Conservation (phyloP, 1,284 basidiomycete species). For the Tylopilus sp. region DNA sequence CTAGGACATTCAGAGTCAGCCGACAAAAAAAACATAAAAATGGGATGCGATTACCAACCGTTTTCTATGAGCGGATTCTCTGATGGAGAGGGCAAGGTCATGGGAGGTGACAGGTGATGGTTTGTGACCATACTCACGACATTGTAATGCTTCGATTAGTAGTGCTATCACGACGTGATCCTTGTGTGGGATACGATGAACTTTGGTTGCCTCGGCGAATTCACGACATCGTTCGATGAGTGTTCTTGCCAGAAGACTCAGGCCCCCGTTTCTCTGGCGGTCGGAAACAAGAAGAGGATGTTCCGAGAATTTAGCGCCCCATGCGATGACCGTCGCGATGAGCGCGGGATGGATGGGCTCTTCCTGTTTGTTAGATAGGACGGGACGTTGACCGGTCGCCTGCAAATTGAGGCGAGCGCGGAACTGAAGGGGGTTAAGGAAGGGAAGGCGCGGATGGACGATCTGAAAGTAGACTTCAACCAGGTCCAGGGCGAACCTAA, state of each 20-base stretch:
- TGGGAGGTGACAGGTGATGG: constrained; percentile 7
- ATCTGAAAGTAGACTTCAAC: constrained; percentile 88
- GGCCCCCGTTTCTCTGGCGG: constrained; percentile 61
- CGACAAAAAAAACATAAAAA: constrained; percentile 8
- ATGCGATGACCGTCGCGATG: constrained; percentile 84
- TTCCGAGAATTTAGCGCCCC: constrained; percentile 89
- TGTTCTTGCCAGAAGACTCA: constrained; percentile 73
- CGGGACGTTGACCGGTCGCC: constrained; percentile 30
- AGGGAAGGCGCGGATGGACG: constrained; percentile 76
- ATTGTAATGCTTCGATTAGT: constrained; percentile 74
- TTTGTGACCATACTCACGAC: constrained; percentile 52
- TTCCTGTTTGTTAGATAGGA: constrained; percentile 22
- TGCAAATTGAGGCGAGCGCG: constrained; percentile 57
- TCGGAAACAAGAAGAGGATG: constrained; percentile 77
- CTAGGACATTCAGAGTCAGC: constrained; percentile 36
- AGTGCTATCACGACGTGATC: constrained; percentile 78
- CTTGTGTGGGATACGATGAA: constrained; percentile 71
- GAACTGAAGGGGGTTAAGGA: constrained; percentile 74
- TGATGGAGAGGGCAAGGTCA: constrained; percentile 32
- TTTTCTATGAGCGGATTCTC: constrained; percentile 64
- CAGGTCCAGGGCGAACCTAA: constrained; percentile 79
- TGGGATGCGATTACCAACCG: constrained; percentile 38
- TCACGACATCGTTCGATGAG: constrained; percentile 77
- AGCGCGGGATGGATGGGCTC: constrained; percentile 63
- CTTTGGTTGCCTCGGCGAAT: constrained; percentile 79